phyloP scores from a whole-genome alignment of 140 eudicot species.

The Flaveria floridana region DNA sequence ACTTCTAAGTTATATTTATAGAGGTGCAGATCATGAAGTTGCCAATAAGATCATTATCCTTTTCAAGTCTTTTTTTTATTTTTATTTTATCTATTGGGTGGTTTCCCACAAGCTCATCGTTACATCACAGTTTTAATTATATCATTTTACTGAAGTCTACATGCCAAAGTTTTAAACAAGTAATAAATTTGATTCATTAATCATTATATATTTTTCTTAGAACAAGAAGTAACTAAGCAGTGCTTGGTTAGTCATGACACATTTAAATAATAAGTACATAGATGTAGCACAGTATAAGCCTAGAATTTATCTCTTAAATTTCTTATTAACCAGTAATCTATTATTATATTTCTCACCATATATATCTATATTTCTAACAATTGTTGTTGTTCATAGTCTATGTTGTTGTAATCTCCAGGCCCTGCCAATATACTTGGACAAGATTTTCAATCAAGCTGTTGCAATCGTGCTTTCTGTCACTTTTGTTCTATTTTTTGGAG shows the following conservation, averaged over 20 bases:
- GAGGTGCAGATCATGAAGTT: neutral
- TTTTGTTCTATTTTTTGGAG: too few species aligned
- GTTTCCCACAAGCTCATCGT: slow-evolving; percentile 18
- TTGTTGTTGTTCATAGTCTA: slow-evolving; percentile 14
- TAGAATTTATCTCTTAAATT: too few species aligned
- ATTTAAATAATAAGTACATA: neutral
- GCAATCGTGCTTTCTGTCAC: slow-evolving; percentile 68
- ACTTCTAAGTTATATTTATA: neutral
- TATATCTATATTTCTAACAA: neutral
- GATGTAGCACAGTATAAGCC: neutral
- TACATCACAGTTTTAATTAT: neutral
- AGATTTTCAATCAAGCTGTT: slow-evolving; percentile 78
- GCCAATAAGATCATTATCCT: neutral
- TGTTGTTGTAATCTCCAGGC: slow-evolving; percentile 57
- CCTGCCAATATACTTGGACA: slow-evolving; percentile 89
- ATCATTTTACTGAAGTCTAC: slow-evolving; percentile 10
- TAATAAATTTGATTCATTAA: neutral
- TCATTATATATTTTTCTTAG: neutral
- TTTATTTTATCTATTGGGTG: neutral
- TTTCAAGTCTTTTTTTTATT: slow-evolving; percentile 1
- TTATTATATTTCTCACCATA: neutral
- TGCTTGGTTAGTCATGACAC: slow-evolving; percentile 12
- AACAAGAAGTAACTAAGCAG: neutral
- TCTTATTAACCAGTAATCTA: neutral
- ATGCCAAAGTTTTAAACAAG: neutral